Conservation (phyloP, 2,329 filamentous ascomycete genomes). For the Pezicula neosporulosa region DNA sequence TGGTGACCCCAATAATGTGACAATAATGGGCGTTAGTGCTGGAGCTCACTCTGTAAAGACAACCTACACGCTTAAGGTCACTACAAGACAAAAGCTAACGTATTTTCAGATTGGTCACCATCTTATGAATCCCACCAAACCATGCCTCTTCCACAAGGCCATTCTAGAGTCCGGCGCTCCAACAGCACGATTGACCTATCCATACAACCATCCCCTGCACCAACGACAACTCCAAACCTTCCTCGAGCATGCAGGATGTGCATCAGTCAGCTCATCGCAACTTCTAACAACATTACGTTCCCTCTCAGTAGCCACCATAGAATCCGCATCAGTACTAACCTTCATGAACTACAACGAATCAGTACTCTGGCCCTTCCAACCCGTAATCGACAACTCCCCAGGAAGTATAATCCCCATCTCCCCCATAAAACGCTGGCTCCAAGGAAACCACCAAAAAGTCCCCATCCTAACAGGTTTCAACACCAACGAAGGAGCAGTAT, state of each 20-base stretch:
- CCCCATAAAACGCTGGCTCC: slow-evolving; percentile 57
- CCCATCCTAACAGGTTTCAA: slow-evolving; percentile 69
- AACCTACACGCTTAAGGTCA: neutral
- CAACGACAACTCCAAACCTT: slow-evolving; percentile 54
- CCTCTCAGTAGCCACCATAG: slow-evolving; percentile 35
- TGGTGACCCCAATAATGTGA: slow-evolving; percentile 54
- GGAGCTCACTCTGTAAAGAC: slow-evolving; percentile 55
- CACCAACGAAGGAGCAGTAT: slow-evolving; percentile 64
- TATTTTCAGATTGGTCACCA: slow-evolving; percentile 60
- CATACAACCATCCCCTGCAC: slow-evolving; percentile 52
- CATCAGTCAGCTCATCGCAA: slow-evolving; percentile 36
- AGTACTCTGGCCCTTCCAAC: slow-evolving; percentile 64
- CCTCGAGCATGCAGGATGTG: slow-evolving; percentile 47
- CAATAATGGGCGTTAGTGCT: slow-evolving; percentile 58
- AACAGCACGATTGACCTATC: slow-evolving; percentile 51
- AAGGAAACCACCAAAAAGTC: slow-evolving; percentile 48
- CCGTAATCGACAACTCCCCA: slow-evolving; percentile 55
- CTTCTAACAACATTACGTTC: slow-evolving; percentile 50
- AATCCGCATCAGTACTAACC: slow-evolving; percentile 38
- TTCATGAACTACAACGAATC: slow-evolving; percentile 40
- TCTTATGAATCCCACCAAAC: slow-evolving; percentile 44
- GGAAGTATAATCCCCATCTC: slow-evolving; percentile 49
- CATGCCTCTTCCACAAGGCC: slow-evolving; percentile 44
- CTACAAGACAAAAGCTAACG: slow-evolving; percentile 9
- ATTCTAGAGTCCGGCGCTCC: slow-evolving; percentile 56